Evolutionary conservation across 2,329 filamentous ascomycete species (phyloP).

Genomic region (Colletotrichum tofieldiae): DNA sequence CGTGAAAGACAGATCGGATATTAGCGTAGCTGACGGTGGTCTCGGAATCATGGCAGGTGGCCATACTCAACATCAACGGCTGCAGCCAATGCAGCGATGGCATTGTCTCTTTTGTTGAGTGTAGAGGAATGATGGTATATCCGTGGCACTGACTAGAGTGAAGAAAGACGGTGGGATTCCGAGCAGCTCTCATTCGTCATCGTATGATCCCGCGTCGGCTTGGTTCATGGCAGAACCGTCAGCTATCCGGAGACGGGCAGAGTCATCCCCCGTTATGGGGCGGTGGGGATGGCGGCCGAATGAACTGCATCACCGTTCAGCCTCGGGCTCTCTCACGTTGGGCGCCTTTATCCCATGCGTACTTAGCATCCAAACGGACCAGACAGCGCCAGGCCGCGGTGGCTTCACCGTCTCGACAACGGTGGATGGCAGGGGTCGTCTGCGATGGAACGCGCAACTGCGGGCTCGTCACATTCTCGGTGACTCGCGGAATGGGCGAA

Average conservation of each 20-base stretch:
- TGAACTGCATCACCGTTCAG: no score
- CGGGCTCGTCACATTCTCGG: not conserved
- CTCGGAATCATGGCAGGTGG: not conserved
- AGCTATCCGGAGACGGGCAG: not conserved
- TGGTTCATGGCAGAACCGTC: not conserved
- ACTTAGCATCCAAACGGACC: not conserved
- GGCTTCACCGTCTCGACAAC: not conserved
- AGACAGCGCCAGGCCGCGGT: not conserved
- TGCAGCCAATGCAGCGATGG: not conserved
- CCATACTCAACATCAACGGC: not conserved
- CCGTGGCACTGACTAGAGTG: no score
- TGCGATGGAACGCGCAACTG: not conserved
- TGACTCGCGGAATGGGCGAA: conserved; percentile 1
- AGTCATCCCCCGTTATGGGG: not conserved
- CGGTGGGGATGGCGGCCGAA: not conserved
- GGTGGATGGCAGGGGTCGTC: not conserved
- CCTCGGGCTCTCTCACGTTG: not conserved
- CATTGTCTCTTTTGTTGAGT: not conserved
- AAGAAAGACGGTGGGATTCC: not conserved
- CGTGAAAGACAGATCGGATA: no score
- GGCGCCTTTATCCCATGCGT: no score
- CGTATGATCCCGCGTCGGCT: not conserved
- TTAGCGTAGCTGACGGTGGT: not conserved
- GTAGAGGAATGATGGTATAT: not conserved
- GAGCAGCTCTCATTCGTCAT: not conserved